phyloP scores from a whole-genome alignment of 1,284 basidiomycete genomes.

The Ustilago shanxiensis region DNA sequence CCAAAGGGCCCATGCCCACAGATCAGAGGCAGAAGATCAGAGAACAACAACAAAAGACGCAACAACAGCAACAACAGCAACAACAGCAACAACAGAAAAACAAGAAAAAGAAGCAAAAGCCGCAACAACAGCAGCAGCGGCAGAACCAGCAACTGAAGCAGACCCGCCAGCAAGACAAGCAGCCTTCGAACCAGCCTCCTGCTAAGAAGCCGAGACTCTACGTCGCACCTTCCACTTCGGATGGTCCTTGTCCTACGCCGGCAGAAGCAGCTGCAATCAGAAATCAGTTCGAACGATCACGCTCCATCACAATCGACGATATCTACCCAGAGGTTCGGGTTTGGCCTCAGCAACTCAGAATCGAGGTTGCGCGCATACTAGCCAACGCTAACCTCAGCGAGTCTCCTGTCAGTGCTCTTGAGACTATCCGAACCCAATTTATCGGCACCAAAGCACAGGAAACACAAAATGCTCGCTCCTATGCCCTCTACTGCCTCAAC shows the following conservation, averaged over 20 bases:
- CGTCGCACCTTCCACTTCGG: background rate
- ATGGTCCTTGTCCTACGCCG: background rate
- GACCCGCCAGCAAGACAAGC: background rate
- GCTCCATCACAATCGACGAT: slow-evolving; percentile 8
- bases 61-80: slow-evolving; percentile 9
- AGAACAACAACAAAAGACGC: slow-evolving; percentile 9
- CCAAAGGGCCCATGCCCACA: background rate
- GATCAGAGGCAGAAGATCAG: slow-evolving; percentile 12
- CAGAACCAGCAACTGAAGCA: slow-evolving; percentile 6
- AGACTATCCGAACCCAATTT: background rate
- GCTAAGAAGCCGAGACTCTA: slow-evolving; percentile 13
- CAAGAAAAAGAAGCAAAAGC: slow-evolving; percentile 4
- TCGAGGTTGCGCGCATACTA: background rate
- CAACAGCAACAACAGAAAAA: slow-evolving; percentile 7
- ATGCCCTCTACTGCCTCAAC: background rate
- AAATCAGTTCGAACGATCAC: background rate
- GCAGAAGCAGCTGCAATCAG: background rate
- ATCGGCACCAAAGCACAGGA: background rate
- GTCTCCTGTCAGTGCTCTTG: background rate
- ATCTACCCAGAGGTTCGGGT: slow-evolving; percentile 11
- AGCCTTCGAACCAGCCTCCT: background rate
- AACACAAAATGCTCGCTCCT: background rate
- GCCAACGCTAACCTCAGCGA: background rate
- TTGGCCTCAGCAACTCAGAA: background rate
- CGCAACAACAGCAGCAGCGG: slow-evolving; percentile 9